Conservation (phyloP, 2,329 filamentous ascomycete species). For the Claviceps arundinis region DNA sequence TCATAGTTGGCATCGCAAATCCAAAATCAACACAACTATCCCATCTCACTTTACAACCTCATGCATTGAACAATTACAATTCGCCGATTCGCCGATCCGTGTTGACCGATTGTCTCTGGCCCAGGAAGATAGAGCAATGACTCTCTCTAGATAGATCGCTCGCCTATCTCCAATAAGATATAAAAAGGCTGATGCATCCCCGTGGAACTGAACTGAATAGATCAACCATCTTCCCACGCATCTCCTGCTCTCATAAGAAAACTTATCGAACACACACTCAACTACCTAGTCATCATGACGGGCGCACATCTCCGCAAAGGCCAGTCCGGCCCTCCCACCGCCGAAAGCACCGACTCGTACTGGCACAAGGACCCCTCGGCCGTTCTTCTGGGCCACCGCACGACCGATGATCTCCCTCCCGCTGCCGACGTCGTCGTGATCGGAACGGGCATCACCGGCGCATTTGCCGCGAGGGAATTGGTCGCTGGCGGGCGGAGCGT, state of each 20-base stretch:
- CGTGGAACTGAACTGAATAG: too few species aligned
- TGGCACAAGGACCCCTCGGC: constrained; percentile 60
- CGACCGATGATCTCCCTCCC: constrained; percentile 48
- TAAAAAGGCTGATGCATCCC: too few species aligned
- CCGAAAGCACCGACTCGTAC: constrained; percentile 51
- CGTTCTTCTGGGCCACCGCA: constrained; percentile 52
- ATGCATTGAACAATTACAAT: too few species aligned
- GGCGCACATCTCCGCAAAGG: constrained; percentile 16
- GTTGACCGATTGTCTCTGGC: too few species aligned
- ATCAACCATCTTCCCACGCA: too few species aligned
- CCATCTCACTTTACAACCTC: too few species aligned
- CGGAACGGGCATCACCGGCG: constrained; percentile 65
- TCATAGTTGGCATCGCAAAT: too few species aligned
- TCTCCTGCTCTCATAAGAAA: neutral
- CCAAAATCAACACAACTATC: too few species aligned
- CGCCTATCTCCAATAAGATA: too few species aligned
- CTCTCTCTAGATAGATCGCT: too few species aligned
- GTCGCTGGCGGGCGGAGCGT: constrained; percentile 39
- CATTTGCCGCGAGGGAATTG: constrained; percentile 54
- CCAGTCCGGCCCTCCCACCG: constrained; percentile 45
- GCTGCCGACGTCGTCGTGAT: constrained; percentile 57
- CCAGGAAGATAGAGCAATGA: too few species aligned
- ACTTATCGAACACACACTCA: neutral
- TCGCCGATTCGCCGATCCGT: too few species aligned
- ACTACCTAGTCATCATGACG: constrained; percentile 16